Percentiles rank a stretch among this genome's conserved stretches.
Evolutionary conservation across 768 basidiomycete genomes (phyloP).

Genomic region (Vararia minispora): DNA sequence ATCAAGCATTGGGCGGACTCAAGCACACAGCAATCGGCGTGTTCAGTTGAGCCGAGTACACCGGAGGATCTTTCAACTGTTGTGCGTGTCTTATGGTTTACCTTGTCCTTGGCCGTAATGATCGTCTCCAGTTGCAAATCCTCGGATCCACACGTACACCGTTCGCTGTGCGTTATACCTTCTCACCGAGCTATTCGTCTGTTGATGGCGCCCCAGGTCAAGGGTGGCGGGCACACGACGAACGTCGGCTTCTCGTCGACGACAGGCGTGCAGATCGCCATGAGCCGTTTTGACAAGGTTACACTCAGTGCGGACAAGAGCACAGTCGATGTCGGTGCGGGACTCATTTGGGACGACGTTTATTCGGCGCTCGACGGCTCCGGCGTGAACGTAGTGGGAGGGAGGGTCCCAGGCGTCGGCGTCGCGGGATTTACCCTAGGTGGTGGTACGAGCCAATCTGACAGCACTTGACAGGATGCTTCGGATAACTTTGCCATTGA

Average conservation of each 20-base stretch:
- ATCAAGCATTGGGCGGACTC: no score
- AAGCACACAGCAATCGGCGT: no score
- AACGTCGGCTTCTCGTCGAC: conserved; percentile 17
- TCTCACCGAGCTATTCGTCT: no score
- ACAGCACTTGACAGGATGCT: background rate
- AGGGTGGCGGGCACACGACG: conserved; percentile 15
- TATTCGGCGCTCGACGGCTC: conserved; percentile 9
- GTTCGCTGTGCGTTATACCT: background rate
- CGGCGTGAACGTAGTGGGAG: conserved; percentile 13
- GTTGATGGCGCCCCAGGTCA: conserved; percentile 12
- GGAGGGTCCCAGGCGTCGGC: conserved; percentile 14
- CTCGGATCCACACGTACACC: background rate
- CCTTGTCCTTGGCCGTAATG: no score
- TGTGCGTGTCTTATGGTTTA: no score
- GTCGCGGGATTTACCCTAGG: conserved; percentile 13
- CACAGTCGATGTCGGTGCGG: conserved; percentile 10
- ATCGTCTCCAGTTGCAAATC: background rate
- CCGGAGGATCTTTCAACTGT: no score
- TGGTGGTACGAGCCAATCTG: conserved; percentile 6
- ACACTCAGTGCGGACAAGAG: background rate
- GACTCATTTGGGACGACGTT: conserved; percentile 6
- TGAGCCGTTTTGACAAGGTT: conserved; percentile 9
- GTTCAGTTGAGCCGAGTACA: no score
- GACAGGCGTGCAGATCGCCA: conserved; percentile 14
- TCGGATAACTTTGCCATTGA: no score